Conservation (phyloP, 441 rosid genomes). For the Arabidopsis lyrata region DNA sequence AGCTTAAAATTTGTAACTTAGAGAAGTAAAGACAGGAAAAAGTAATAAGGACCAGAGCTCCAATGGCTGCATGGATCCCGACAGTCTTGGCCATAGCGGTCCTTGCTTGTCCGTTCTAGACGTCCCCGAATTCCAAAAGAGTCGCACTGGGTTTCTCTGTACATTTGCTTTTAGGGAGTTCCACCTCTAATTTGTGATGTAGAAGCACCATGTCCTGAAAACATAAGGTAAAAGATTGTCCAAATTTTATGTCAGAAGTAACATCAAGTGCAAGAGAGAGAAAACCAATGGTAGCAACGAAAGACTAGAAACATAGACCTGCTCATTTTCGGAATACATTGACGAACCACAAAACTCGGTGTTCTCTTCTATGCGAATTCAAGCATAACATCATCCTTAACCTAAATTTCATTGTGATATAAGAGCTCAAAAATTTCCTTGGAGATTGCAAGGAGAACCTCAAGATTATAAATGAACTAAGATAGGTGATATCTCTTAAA, state of each 20-base stretch:
- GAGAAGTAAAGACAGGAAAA: neutral
- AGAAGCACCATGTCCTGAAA: constrained; percentile 94
- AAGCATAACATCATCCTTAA: no score
- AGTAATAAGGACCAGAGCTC: constrained; percentile 71
- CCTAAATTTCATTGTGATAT: no score
- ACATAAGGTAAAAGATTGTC: constrained; percentile 20
- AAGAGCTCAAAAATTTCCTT: no score
- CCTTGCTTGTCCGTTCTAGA: constrained; percentile 60
- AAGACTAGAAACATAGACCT: constrained; percentile 52
- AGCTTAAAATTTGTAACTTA: neutral
- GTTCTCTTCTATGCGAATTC: no score
- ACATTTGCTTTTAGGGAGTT: constrained; percentile 62
- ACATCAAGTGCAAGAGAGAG: constrained; percentile 19
- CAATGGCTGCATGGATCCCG: constrained; percentile 86
- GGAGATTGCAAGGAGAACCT: no score
- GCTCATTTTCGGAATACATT: constrained; percentile 66
- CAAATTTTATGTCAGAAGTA: constrained; percentile 16
- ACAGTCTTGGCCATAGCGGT: constrained; percentile 95
- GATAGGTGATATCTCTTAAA: no score
- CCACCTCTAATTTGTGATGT: constrained; percentile 88
- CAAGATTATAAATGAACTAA: no score
- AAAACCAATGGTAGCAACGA: neutral
- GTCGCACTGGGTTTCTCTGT: constrained; percentile 73
- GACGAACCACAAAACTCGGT: no score
- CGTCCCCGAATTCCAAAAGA: constrained; percentile 78